These are phyloP conservation scores for Marvania coccoides DNA, from an alignment of 139 green algal genomes.

Conservation along the genomic window DNA sequence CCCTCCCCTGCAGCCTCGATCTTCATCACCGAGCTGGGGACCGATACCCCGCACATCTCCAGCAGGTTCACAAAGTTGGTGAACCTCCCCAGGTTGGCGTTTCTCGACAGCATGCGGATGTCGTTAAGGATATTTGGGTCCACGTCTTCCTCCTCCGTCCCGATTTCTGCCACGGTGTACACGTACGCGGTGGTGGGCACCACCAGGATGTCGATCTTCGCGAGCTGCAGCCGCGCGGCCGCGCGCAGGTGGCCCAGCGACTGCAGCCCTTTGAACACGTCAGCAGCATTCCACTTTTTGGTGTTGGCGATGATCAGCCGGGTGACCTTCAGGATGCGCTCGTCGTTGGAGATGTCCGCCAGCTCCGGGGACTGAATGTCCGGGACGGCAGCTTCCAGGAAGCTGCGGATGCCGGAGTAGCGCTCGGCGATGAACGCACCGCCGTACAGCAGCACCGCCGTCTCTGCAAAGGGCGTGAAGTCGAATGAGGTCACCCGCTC, in stretches of 20 bases:
- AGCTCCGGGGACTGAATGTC: background rate
- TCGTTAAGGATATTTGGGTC: background rate
- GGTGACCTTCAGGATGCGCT: conserved; percentile 56
- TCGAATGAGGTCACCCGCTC: conserved; percentile 38
- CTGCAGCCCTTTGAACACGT: conserved; percentile 50
- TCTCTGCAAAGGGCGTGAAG: conserved; percentile 52
- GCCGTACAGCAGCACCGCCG: conserved; percentile 61
- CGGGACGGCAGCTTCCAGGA: conserved; percentile 36
- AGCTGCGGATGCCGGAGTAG: conserved; percentile 57
- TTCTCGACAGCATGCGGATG: conserved; percentile 16
- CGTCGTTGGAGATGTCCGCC: conserved; percentile 29
- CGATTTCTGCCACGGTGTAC: conserved; percentile 55
- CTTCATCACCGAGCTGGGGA: conserved; percentile 51
- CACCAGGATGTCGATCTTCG: conserved; percentile 54
- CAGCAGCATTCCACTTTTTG: conserved; percentile 38
- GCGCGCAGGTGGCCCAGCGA: conserved; percentile 15
- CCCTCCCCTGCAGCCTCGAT: background rate
- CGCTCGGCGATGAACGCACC: conserved; percentile 70
- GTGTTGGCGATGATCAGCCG: conserved; percentile 46
- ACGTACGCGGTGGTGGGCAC: conserved; percentile 69
- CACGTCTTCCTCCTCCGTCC: conserved; percentile 33
- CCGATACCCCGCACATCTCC: conserved; percentile 63
- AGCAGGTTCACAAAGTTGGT: conserved; percentile 83
- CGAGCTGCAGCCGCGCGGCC: conserved; percentile 31
- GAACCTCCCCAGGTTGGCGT: conserved; percentile 67